Conservation (phyloP, 1,139 yeast species). For the Debaryomyces udenii region DNA sequence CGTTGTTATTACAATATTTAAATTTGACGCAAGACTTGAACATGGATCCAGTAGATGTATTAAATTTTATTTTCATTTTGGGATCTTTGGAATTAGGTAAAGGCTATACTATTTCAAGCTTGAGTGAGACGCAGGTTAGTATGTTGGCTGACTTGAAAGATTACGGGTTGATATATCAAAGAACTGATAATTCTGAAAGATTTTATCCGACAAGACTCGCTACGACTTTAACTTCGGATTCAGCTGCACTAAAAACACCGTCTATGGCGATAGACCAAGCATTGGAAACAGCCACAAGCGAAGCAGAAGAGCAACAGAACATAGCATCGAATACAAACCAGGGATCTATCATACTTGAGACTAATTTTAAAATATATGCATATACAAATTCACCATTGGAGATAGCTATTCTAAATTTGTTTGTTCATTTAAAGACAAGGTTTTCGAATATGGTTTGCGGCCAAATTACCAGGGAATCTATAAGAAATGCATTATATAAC, state of each 20-base stretch:
- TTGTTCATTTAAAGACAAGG: constrained; percentile 81
- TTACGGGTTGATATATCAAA: constrained; percentile 87
- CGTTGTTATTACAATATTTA: constrained; percentile 80
- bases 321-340: constrained; percentile 28
- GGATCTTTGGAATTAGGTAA: constrained; percentile 92
- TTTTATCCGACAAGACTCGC: constrained; percentile 93
- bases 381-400: constrained; percentile 95
- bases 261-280: constrained; percentile 70
- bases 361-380: constrained; percentile 90
- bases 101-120: constrained; percentile 71
- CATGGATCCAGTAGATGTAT: constrained; percentile 96
- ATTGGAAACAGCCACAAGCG: constrained; percentile 34
- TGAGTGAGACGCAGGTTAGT: constrained; percentile 79
- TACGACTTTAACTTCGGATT: constrained; percentile 86
- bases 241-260: constrained; percentile 68
- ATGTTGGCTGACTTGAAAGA: constrained; percentile 91
- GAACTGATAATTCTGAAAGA: constrained; percentile 58
- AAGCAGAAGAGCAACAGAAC: constrained; percentile 20
- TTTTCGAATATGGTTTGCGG: constrained; percentile 94
- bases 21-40: constrained; percentile 80
- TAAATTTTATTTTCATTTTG: constrained; percentile 87
- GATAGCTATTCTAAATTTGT: constrained; percentile 86
- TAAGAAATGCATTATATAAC: constrained; percentile 76
- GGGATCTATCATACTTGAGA: constrained; percentile 86
- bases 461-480: constrained; percentile 88